Conservation (phyloP, 768 basidiomycete genomes). For the Calocera cornea region DNA sequence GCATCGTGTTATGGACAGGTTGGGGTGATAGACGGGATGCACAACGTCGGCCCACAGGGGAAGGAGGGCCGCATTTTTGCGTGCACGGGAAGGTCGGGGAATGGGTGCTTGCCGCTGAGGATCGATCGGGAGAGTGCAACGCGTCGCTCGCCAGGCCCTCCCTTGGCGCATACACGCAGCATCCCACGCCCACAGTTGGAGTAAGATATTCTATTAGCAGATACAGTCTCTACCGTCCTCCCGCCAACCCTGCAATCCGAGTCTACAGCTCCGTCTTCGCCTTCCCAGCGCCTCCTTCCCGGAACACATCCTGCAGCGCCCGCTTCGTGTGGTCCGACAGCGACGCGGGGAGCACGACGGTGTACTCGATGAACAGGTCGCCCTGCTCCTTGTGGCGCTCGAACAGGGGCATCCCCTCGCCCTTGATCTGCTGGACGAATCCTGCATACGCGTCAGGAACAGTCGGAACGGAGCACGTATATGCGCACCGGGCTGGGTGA, state of each 20-base stretch:
- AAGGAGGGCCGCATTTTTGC: too few relatives aligned
- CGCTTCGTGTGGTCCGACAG: slow-evolving; percentile 29
- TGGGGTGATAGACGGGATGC: neutral
- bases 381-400: slow-evolving; percentile 43
- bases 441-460: slow-evolving; percentile 31
- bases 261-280: slow-evolving; percentile 1
- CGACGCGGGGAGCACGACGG: slow-evolving; percentile 70
- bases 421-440: slow-evolving; percentile 70
- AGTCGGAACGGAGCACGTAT: neutral
- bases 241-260: neutral
- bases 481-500: slow-evolving; percentile 77
- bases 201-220: neutral
- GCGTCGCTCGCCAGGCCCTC: too few relatives aligned
- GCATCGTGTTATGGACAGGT: neutral
- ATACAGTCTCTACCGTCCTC: neutral
- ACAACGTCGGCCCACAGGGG: neutral
- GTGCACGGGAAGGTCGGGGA: too few relatives aligned
- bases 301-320: neutral
- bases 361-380: slow-evolving; percentile 86
- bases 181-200: too few relatives aligned
- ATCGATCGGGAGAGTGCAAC: too few relatives aligned
- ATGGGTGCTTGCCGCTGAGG: too few relatives aligned
- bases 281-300: neutral
- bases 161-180: too few relatives aligned
- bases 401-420: slow-evolving; percentile 79